Conservation (phyloP, 176 grass and related monocot species). For the Canna indica region DNA sequence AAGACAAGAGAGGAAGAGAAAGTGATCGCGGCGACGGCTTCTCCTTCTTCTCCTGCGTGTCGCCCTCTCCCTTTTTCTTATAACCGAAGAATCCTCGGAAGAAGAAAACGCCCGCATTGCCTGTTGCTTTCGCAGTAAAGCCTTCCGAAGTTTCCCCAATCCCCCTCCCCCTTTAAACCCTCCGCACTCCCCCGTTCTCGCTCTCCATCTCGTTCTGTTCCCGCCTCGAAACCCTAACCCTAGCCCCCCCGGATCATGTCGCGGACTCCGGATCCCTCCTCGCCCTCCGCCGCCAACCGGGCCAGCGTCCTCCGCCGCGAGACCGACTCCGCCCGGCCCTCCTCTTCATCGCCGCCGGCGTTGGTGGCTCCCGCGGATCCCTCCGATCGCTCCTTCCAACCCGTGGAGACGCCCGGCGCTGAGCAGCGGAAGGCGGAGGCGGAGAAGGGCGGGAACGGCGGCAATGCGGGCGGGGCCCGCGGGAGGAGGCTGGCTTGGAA, state of each 20-base stretch:
- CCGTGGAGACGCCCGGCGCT: background rate
- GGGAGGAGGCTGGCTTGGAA: slow-evolving; percentile 52
- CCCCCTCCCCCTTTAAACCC: background rate
- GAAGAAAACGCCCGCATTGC: background rate
- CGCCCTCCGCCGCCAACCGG: background rate
- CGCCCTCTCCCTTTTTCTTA: background rate
- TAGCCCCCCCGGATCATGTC: slow-evolving; percentile 21
- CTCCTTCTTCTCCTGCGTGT: background rate
- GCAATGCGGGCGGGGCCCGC: slow-evolving; percentile 34
- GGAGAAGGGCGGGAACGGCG: slow-evolving; percentile 18
- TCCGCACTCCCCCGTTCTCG: background rate
- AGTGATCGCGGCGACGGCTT: background rate
- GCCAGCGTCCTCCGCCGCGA: background rate
- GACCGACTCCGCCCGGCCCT: background rate
- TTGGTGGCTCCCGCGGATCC: background rate
- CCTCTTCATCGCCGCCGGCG: background rate
- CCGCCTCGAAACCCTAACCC: background rate
- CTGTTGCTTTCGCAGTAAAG: background rate
- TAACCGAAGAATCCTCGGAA: background rate
- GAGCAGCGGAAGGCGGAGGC: background rate
- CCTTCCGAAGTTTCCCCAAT: background rate
- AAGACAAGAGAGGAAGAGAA: too few species aligned
- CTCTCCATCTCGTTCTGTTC: background rate
- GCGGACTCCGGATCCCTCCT: slow-evolving; percentile 14
- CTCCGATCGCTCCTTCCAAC: background rate